Evolutionary conservation across 208 protist genomes (phyloP).

Genomic region (Acanthamoeba culbertsoni): DNA sequence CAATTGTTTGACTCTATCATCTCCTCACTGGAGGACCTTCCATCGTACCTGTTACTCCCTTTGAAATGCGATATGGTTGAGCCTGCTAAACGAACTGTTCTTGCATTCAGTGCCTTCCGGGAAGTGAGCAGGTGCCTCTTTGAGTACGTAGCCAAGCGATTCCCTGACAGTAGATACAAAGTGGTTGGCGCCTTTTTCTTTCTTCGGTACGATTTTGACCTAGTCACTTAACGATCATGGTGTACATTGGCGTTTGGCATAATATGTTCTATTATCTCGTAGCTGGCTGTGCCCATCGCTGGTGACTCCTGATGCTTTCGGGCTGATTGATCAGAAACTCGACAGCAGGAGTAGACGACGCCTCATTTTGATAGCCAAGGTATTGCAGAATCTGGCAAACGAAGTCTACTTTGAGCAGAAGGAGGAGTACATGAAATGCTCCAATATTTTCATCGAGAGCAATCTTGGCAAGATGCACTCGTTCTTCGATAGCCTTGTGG

Average conservation of each 20-base stretch:
- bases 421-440: constrained; percentile 76
- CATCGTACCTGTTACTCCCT: background rate
- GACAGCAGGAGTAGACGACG: constrained; percentile 46
- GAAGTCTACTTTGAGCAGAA: constrained; percentile 68
- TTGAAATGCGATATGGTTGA: too few species aligned
- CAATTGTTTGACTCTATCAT: constrained; percentile 17
- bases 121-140: constrained; percentile 34
- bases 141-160: constrained; percentile 37
- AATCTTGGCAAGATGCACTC: constrained; percentile 60
- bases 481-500: constrained; percentile 74
- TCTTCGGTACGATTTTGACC: constrained; percentile 61
- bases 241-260: too few species aligned
- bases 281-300: constrained; percentile 30
- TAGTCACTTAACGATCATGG: background rate
- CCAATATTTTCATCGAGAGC: constrained; percentile 70
- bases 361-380: constrained; percentile 72
- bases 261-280: too few species aligned
- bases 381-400: constrained; percentile 78
- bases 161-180: constrained; percentile 73
- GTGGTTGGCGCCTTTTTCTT: constrained; percentile 79
- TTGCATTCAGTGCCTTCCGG: background rate
- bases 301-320: constrained; percentile 42
- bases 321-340: constrained; percentile 50
- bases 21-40: background rate
- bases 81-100: background rate